Base-by-base conservation (phyloP, 208 protist species). In the Wallacemonas collosoma region DNA sequence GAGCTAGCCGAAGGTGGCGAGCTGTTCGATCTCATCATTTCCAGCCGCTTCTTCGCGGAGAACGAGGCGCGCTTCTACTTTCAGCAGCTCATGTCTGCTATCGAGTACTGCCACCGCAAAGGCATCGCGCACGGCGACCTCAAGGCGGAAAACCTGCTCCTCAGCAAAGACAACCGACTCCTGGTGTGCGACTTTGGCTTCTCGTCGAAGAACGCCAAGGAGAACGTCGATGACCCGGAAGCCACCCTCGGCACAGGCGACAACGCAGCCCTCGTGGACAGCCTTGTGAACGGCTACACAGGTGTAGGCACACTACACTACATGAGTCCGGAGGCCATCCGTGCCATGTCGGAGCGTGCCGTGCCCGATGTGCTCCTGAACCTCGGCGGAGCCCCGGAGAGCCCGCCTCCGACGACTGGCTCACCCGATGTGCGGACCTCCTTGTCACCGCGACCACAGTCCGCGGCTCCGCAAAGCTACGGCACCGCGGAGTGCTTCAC, bases 21-120 rank as follows among this genome's bases (percentile, higher is more conserved):
- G 80, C 83, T 99, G 66, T 98, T 98, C 64, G 93, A 98, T 65
- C 80, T 97, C 57, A 98, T 99, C 68, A 87, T 96, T 35, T 86
- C 81, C 36, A 83, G 89, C 50, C 80, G 87, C 6, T 85, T 86
- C 75, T 98, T 98, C 60, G 57, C 39, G 54, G 97, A 98, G 77
- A 66, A 83, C 55, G 89, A 88, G 41, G 93, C 94, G 0, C 86
- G 95, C 7, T 58, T 82, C 43, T 98, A 97, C 71, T 98, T 98
- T 72, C 95, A 98, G 77, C 94, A 98, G 81, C 87, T 99, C 48
- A 95, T 99, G 47, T 89, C 83, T 35, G 97, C 94, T 58, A 89
- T 99, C 45, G 85, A 95, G 68, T 98, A 99, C 85, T 98, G 95
- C 72, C 97, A 98, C 80, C 75, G 87, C 51, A 86, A 96, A 41